Conservation (phyloP, 2,329 filamentous ascomycete genomes). For the Pseudogymnoascus sp. region DNA sequence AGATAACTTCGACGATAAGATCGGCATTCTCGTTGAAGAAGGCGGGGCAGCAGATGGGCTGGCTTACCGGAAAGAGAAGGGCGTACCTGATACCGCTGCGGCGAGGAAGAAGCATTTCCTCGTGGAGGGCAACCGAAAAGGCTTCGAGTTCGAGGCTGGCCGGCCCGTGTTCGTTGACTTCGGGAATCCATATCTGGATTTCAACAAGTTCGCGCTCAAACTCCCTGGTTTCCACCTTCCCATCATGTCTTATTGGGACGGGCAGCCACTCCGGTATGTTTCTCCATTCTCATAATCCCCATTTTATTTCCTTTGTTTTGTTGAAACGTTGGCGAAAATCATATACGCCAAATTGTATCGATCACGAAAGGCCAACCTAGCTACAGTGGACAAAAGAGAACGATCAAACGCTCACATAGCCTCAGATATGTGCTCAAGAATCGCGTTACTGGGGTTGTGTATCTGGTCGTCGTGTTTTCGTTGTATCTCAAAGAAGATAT, state of each 20-base stretch:
- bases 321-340: not conserved
- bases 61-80: constrained; percentile 36
- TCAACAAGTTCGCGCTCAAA: constrained; percentile 65
- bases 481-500: constrained; percentile 62
- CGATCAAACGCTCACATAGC: constrained; percentile 61
- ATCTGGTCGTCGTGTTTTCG: constrained; percentile 75
- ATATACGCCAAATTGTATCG: constrained; percentile 1
- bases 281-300: constrained; percentile 12
- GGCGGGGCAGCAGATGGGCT: constrained; percentile 53
- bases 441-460: constrained; percentile 60
- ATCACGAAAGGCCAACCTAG: constrained; percentile 1
- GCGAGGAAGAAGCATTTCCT: constrained; percentile 54
- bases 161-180: constrained; percentile 56
- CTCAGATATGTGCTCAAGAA: constrained; percentile 92
- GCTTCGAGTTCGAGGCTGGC: constrained; percentile 48
- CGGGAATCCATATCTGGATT: constrained; percentile 88
- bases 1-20: constrained; percentile 35
- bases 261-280: constrained; percentile 63
- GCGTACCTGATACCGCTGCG: constrained; percentile 45
- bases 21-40: constrained; percentile 53
- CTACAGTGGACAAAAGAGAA: constrained; percentile 22
- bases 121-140: constrained; percentile 38
- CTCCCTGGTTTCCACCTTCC: constrained; percentile 66
- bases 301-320: not conserved
- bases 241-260: constrained; percentile 73